Conservation (phyloP, 164 flowering plant species). For the Vitis vinifera region DNA sequence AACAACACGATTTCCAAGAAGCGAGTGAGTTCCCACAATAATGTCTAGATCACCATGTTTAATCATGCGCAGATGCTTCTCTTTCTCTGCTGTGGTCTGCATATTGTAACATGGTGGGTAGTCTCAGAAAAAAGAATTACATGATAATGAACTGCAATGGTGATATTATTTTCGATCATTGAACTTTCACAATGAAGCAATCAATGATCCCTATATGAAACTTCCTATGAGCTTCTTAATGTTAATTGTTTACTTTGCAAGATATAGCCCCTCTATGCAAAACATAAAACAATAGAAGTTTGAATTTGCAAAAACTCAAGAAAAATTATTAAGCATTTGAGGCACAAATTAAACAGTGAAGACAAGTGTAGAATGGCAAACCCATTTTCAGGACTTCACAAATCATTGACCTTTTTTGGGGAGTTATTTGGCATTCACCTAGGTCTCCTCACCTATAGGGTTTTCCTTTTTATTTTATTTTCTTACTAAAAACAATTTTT, state of each 20-base stretch:
- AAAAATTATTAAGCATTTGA: background rate
- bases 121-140: constrained; percentile 3
- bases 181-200: background rate
- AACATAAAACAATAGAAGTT: background rate
- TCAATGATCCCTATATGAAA: background rate
- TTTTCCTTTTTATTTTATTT: too few species aligned
- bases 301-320: background rate
- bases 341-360: background rate
- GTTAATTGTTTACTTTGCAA: background rate
- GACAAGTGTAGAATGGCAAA: background rate
- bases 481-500: too few species aligned
- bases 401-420: too few species aligned
- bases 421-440: too few species aligned
- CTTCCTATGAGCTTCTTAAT: background rate
- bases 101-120: constrained; percentile 17
- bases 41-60: constrained; percentile 76
- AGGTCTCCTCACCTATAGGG: too few species aligned
- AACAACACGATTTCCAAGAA: constrained; percentile 89
- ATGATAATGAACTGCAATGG: background rate
- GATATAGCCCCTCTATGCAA: background rate
- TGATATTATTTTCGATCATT: background rate
- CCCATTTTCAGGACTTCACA: too few species aligned
- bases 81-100: constrained; percentile 92
- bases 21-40: constrained; percentile 95
- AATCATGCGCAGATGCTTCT: constrained; percentile 69